Conservation (phyloP, 148 eudicot genomes). For the Chenopodium formosanum region DNA sequence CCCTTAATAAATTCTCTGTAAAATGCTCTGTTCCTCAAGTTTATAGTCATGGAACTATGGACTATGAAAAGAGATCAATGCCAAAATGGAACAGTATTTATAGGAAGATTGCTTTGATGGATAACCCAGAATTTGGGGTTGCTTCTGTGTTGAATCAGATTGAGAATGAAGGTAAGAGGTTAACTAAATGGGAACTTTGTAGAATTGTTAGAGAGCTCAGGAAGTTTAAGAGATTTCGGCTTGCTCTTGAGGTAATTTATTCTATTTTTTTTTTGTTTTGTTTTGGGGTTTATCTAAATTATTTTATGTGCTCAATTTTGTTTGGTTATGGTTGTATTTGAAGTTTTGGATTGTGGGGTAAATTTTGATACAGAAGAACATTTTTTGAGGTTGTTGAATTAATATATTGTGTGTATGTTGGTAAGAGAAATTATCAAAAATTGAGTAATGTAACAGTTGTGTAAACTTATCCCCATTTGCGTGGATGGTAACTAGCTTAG, state of each 20-base stretch:
- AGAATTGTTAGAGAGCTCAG: constrained; percentile 73
- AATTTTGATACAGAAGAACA: not conserved
- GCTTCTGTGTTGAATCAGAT: constrained; percentile 49
- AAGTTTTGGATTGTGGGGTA: not conserved
- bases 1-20: constrained; percentile 4
- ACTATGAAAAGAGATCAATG: constrained; percentile 40
- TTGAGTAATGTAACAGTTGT: too few species aligned
- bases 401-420: not conserved
- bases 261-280: not conserved
- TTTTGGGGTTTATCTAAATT: not conserved
- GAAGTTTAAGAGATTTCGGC: constrained; percentile 50
- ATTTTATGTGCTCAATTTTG: not conserved
- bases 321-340: not conserved
- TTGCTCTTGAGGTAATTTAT: constrained; percentile 67
- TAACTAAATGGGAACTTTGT: constrained; percentile 81
- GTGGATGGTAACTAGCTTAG: not conserved
- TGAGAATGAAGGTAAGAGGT: constrained; percentile 58
- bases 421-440: too few species aligned
- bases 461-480: too few species aligned
- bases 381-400: not conserved
- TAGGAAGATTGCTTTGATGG: constrained; percentile 48
- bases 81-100: constrained; percentile 51
- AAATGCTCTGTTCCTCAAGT: constrained; percentile 40
- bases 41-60: constrained; percentile 37
- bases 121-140: constrained; percentile 45